Evolutionary conservation across 768 basidiomycete species (phyloP).

Genomic region (Lactarius indigo): DNA sequence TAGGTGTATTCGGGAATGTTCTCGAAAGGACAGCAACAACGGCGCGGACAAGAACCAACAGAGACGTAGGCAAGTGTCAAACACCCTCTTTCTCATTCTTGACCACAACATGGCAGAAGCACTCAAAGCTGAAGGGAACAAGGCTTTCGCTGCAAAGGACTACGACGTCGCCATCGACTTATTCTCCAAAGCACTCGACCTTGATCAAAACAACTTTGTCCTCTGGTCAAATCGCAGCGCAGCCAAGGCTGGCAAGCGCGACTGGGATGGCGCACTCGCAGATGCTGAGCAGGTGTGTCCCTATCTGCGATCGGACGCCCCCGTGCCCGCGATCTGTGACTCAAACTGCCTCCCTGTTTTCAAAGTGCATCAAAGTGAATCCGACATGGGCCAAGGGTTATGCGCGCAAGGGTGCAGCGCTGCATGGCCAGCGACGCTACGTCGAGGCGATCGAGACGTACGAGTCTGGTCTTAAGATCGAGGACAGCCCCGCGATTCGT

Average conservation of each 20-base stretch:
- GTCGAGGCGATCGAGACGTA: constrained; percentile 85
- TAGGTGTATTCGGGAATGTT: constrained; percentile 20
- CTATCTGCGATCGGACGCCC: background rate
- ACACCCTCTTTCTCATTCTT: background rate
- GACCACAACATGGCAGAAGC: constrained; percentile 33
- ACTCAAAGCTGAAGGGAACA: constrained; percentile 92
- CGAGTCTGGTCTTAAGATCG: constrained; percentile 74
- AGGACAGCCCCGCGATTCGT: constrained; percentile 75
- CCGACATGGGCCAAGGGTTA: constrained; percentile 88
- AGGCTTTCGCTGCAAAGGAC: constrained; percentile 90
- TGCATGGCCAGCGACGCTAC: constrained; percentile 77
- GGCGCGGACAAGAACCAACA: background rate
- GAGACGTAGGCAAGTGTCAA: background rate
- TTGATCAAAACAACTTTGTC: constrained; percentile 84
- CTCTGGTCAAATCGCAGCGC: constrained; percentile 93
- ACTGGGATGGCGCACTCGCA: constrained; percentile 69
- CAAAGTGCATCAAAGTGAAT: constrained; percentile 73
- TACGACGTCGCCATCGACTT: constrained; percentile 85
- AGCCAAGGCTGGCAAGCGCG: constrained; percentile 79
- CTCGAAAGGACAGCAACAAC: constrained; percentile 10
- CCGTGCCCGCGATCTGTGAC: background rate
- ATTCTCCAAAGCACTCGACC: constrained; percentile 75
- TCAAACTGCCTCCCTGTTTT: background rate
- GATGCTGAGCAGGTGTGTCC: constrained; percentile 89
- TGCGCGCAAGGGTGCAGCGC: constrained; percentile 87